Conservation (phyloP, 257 asterid species). For the Solanum lycopersicoides region DNA sequence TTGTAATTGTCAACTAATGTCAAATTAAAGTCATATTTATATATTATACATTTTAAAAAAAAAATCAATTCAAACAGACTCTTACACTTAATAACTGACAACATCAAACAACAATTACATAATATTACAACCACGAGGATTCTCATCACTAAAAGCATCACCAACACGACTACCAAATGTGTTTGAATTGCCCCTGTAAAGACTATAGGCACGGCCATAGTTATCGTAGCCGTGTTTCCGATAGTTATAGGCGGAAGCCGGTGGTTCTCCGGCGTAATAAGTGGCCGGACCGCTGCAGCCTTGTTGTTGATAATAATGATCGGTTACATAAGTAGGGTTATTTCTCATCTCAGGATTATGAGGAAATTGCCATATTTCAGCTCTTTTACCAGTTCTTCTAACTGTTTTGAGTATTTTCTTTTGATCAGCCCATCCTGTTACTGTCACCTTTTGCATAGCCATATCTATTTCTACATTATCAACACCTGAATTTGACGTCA, state of each 20-base stretch:
- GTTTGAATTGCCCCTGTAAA: constrained; percentile 8
- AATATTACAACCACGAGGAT: constrained; percentile 43
- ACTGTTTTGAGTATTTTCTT: constrained; percentile 55
- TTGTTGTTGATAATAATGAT: constrained; percentile 15
- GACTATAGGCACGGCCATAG: constrained; percentile 5
- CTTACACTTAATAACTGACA: too few species aligned
- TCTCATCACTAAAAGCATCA: constrained; percentile 66
- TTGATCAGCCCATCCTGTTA: constrained; percentile 57
- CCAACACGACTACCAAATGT: constrained; percentile 41
- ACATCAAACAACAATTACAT: constrained; percentile 25
- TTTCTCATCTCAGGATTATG: constrained; percentile 43
- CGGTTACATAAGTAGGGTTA: constrained; percentile 19
- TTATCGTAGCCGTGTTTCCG: constrained; percentile 61
- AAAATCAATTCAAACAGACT: not conserved
- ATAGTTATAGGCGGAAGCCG: constrained; percentile 58
- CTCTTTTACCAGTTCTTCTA: constrained; percentile 57
- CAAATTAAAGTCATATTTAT: too few species aligned
- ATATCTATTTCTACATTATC: constrained; percentile 67
- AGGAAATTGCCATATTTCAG: constrained; percentile 63
- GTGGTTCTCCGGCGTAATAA: constrained; percentile 20
- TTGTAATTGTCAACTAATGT: too few species aligned
- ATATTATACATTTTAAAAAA: too few species aligned
- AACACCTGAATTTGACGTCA: constrained; percentile 31
- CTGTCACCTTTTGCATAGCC: constrained; percentile 66
- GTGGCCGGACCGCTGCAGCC: constrained; percentile 33